Conservation (phyloP, 805 yeast genomes). For the Yamadazyma ubonensis region DNA sequence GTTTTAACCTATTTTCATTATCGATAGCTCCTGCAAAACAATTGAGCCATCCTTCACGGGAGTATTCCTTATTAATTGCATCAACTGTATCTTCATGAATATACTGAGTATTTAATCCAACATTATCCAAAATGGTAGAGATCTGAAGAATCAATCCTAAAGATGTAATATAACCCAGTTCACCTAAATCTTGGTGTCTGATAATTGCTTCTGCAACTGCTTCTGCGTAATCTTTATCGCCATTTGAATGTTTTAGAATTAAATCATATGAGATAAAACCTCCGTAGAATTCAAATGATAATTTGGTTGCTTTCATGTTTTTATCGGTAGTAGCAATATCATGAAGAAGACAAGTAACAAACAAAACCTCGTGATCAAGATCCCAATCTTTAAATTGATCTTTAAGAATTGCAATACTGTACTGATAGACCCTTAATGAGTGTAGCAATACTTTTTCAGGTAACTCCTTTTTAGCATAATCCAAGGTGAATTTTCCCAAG, state of each 20-base stretch:
- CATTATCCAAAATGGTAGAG: constrained; percentile 34
- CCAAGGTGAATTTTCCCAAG: constrained; percentile 19
- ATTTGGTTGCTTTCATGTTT: constrained; percentile 31
- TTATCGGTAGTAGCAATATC: constrained; percentile 35
- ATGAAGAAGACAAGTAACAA: constrained; percentile 31
- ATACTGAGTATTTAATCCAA: constrained; percentile 26
- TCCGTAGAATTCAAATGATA: constrained; percentile 36
- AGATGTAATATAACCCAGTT: constrained; percentile 30
- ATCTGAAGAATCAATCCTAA: constrained; percentile 33
- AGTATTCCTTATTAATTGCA: constrained; percentile 22
- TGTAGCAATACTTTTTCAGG: constrained; percentile 27
- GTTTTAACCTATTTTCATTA: constrained; percentile 27
- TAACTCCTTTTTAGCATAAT: constrained; percentile 23
- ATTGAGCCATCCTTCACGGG: constrained; percentile 28
- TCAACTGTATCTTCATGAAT: constrained; percentile 29
- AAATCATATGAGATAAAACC: constrained; percentile 29
- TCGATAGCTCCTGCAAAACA: constrained; percentile 34
- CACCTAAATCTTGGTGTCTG: constrained; percentile 36
- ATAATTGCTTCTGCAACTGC: constrained; percentile 36
- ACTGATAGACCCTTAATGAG: constrained; percentile 30
- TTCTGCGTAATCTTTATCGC: constrained; percentile 29
- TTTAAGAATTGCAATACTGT: constrained; percentile 27
- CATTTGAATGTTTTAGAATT: constrained; percentile 21
- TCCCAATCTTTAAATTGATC: constrained; percentile 35
- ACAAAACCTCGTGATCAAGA: constrained; percentile 27